These are phyloP conservation scores for Erysimum cheiri DNA, from an alignment of 441 rosid genomes.

Conservation along the genomic window DNA sequence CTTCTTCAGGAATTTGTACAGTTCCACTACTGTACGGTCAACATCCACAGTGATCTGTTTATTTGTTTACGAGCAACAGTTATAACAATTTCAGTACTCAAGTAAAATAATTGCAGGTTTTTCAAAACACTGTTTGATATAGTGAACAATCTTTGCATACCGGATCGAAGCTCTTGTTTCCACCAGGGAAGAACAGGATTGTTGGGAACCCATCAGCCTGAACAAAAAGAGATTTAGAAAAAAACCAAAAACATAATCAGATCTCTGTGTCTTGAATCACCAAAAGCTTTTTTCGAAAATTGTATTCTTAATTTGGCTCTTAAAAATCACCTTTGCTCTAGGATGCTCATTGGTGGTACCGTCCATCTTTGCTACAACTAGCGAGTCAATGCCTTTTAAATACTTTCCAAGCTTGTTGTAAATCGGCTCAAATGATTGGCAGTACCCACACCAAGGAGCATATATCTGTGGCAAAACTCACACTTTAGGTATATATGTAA, in stretches of 20 bases:
- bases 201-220: conserved; percentile 96
- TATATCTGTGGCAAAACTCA: conserved; percentile 59
- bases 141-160: conserved; percentile 52
- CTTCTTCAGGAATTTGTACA: conserved; percentile 87
- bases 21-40: conserved; percentile 89
- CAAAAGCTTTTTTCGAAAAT: conserved; percentile 5
- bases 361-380: conserved; percentile 96
- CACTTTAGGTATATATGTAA: not conserved
- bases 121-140: not conserved
- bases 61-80: not conserved
- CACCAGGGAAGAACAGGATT: conserved; percentile 92
- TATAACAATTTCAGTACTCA: conserved; percentile 22
- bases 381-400: conserved; percentile 72
- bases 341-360: conserved; percentile 98
- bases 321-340: conserved; percentile 81
- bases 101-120: not conserved
- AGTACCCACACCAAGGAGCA: conserved; percentile 99
- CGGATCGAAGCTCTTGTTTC: conserved; percentile 97
- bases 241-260: not conserved
- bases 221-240: conserved; percentile 12
- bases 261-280: conserved; percentile 16
- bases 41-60: conserved; percentile 81
- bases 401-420: conserved; percentile 92
- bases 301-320: not conserved
- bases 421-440: conserved; percentile 88